Base-by-base conservation (phyloP, 768 basidiomycete genomes). In the Suillus sp. region DNA sequence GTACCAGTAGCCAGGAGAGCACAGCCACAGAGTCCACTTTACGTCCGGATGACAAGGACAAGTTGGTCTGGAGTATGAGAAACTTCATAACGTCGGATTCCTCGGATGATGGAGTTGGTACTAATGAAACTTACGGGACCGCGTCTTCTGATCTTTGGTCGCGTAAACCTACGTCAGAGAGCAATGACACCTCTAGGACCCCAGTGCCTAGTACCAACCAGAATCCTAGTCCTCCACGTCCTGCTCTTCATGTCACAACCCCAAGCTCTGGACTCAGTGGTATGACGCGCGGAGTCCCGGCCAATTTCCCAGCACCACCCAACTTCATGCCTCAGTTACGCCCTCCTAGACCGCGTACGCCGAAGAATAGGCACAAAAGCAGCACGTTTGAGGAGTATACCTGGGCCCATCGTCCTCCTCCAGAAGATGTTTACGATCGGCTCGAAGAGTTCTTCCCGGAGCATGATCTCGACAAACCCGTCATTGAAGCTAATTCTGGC, bases 361-460 rank as follows among this genome's bases (percentile, higher is more conserved):
- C 73, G 63, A 62, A 74, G 66, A 64, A 75, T 63, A 60, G 72
- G 69, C 68, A 66, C 67, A 67, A 69, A 65, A 67, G 79, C 53
- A 89, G 83, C 67, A 86, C 87, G 5, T 91, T 93, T 66, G 86
- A 83, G 16, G 89, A 87, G 68, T 82, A 84, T 62, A 90, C 90
- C 25, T 97, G 94, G 95, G 91, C 92, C 42, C 87, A 90, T 64
- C 92, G 95, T 69, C 96, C 96, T 34, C 86, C 89, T 51, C 88
- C 95, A 0, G 97, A 99, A 77, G 91, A 92, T 68, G 91, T 99
- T 50, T 94, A 95, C 72, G 91, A 98, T 48, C 88, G 92, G 62
- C 83, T 99, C 9, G 93, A 98, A 68, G 88, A 91, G 65, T 98
- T 93, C 80, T 99, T 99, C 83, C 96, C 96, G 1, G 89, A 91